Conservation (phyloP, 176 grass and related monocot species). For the Otatea glauca region DNA sequence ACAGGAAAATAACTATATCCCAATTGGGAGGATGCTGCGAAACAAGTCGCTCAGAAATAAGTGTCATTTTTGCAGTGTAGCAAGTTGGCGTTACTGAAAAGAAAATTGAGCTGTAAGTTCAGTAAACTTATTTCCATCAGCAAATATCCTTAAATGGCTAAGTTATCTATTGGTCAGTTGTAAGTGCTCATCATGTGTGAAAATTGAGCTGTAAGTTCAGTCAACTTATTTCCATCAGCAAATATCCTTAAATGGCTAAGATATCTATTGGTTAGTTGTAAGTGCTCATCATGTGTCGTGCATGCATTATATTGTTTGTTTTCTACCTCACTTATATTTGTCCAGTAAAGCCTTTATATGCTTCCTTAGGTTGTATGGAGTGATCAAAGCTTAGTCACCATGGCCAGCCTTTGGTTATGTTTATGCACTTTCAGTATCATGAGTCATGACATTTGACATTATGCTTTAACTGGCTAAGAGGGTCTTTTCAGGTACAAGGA, state of each 20-base stretch:
- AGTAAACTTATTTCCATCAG: conserved; percentile 3
- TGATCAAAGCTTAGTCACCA: conserved; percentile 1
- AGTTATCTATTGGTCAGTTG: background rate
- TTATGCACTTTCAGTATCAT: conserved; percentile 28
- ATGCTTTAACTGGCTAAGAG: conserved; percentile 39
- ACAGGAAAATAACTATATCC: background rate
- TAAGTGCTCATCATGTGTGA: too few species aligned
- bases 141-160: conserved; percentile 7
- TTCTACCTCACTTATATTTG: background rate
- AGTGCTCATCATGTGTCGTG: background rate
- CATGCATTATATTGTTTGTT: conserved; percentile 4
- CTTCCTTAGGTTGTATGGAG: background rate
- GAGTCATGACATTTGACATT: background rate
- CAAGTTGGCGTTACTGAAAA: background rate
- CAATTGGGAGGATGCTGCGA: background rate
- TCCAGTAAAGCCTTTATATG: background rate
- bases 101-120: conserved; percentile 22
- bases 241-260: conserved; percentile 3
- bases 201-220: conserved; percentile 17
- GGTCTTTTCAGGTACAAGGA: conserved; percentile 70
- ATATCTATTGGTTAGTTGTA: background rate
- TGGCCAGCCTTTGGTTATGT: background rate
- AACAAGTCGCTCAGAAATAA: background rate
- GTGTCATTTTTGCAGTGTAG: background rate
- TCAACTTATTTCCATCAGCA: conserved; percentile 11